phyloP scores from a whole-genome alignment of 805 yeast species.

The Cyberlindnera maclurae region DNA sequence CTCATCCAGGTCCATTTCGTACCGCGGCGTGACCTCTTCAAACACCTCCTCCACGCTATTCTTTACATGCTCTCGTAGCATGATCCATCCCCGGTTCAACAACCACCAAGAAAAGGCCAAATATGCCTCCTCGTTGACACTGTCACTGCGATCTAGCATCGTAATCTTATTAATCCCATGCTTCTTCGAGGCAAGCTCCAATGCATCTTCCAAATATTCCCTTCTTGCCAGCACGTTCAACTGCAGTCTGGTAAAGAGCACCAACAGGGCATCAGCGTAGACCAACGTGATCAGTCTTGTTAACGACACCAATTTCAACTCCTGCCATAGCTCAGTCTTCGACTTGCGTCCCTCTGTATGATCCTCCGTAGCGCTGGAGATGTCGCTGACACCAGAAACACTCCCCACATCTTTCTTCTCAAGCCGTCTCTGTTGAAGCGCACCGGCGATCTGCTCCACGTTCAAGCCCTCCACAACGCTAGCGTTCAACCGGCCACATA shows the following conservation, averaged over 20 bases:
- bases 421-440: conserved; percentile 55
- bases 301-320: conserved; percentile 66
- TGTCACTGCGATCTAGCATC: conserved; percentile 12
- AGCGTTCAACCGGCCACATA: conserved; percentile 67
- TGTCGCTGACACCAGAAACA: conserved; percentile 3
- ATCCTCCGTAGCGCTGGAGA: conserved; percentile 22
- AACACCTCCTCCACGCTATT: conserved; percentile 54
- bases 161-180: conserved; percentile 25
- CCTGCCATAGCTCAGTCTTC: conserved; percentile 76
- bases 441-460: conserved; percentile 66
- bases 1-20: conserved; percentile 58
- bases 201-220: conserved; percentile 75
- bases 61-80: conserved; percentile 46
- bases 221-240: conserved; percentile 82
- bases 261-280: conserved; percentile 60
- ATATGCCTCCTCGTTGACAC: conserved; percentile 65
- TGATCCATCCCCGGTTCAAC: conserved; percentile 76
- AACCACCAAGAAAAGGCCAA: conserved; percentile 92
- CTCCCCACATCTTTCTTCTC: conserved; percentile 20
- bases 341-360: conserved; percentile 25
- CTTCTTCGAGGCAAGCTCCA: conserved; percentile 51
- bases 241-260: conserved; percentile 79
- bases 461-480: conserved; percentile 57
- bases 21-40: conserved; percentile 59
- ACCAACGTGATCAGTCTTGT: conserved; percentile 66